phyloP scores from a whole-genome alignment of 2,329 filamentous ascomycete genomes.

The Penicillium hesseltinei region DNA sequence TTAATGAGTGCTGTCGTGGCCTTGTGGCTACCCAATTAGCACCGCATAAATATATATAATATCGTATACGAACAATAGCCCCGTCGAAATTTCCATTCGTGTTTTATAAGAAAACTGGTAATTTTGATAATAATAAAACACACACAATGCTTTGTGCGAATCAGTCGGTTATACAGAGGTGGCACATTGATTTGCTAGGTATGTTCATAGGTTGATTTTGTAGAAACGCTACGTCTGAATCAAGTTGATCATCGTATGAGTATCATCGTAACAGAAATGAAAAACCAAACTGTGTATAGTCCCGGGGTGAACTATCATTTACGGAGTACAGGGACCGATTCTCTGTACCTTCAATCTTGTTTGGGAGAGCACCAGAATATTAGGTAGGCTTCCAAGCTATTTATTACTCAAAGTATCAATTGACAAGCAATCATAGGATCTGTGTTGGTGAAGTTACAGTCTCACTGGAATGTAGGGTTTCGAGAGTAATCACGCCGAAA shows the following conservation, averaged over 20 bases:
- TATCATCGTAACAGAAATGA: too few species aligned
- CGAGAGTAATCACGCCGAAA: neutral
- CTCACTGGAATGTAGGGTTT: slow-evolving; percentile 3
- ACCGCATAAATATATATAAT: neutral
- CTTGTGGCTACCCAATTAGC: neutral
- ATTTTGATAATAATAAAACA: neutral
- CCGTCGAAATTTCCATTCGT: too few species aligned
- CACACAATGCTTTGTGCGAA: neutral
- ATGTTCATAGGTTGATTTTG: neutral
- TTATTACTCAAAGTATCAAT: neutral
- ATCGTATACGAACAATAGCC: neutral
- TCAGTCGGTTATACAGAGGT: neutral
- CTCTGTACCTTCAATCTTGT: neutral
- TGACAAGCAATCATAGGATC: neutral
- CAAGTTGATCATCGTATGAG: neutral
- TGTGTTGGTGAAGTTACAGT: neutral
- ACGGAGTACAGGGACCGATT: neutral
- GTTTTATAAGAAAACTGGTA: neutral
- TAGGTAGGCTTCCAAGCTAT: neutral
- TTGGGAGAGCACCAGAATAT: neutral
- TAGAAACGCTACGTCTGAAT: neutral
- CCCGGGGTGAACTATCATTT: too few species aligned
- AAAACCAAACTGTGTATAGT: neutral
- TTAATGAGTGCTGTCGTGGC: neutral
- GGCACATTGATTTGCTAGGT: neutral